A percentile compares a stretch with the other conserved stretches of the same genome.
Evolutionary conservation across 2,329 filamentous ascomycete species (phyloP).

Genomic region (Fusarium haematococcum): DNA sequence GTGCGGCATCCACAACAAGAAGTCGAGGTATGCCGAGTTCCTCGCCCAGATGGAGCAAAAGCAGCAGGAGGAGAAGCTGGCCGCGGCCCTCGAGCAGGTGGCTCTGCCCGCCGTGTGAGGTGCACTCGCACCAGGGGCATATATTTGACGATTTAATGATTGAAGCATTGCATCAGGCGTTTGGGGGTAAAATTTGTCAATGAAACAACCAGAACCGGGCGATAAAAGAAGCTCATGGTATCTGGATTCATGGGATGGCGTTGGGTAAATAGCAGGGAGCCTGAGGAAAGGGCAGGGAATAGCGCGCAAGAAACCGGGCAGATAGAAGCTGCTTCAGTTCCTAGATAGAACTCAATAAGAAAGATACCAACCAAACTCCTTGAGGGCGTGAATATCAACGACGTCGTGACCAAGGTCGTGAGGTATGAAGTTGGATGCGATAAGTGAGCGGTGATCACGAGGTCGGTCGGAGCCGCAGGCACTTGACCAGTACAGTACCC

Average conservation of each 20-base stretch:
- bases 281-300: slow-evolving; percentile 21
- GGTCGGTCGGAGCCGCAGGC: slow-evolving; percentile 32
- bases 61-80: slow-evolving; percentile 61
- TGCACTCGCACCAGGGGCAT: slow-evolving; percentile 35
- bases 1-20: slow-evolving; percentile 98
- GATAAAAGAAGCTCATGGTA: slow-evolving; percentile 10
- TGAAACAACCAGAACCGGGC: slow-evolving; percentile 17
- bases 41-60: slow-evolving; percentile 79
- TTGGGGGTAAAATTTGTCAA: slow-evolving; percentile 34
- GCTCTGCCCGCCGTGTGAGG: slow-evolving; percentile 43
- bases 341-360: slow-evolving; percentile 31
- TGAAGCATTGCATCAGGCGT: slow-evolving; percentile 45
- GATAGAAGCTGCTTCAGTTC: slow-evolving; percentile 17
- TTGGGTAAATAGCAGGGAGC: slow-evolving; percentile 32
- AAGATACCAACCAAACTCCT: slow-evolving; percentile 14
- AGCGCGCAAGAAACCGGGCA: slow-evolving; percentile 21
- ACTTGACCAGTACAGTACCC: slow-evolving; percentile 32
- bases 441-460: slow-evolving; percentile 35
- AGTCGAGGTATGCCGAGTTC: slow-evolving; percentile 91
- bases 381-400: slow-evolving; percentile 1
- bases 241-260: slow-evolving; percentile 37
- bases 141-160: slow-evolving; percentile 46
- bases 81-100: slow-evolving; percentile 46
- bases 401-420: slow-evolving; percentile 2
- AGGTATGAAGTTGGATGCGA: slow-evolving; percentile 34